These are phyloP conservation scores for Dipteronia sinensis DNA, from an alignment of 345 rosid genomes.

Conservation along the genomic window DNA sequence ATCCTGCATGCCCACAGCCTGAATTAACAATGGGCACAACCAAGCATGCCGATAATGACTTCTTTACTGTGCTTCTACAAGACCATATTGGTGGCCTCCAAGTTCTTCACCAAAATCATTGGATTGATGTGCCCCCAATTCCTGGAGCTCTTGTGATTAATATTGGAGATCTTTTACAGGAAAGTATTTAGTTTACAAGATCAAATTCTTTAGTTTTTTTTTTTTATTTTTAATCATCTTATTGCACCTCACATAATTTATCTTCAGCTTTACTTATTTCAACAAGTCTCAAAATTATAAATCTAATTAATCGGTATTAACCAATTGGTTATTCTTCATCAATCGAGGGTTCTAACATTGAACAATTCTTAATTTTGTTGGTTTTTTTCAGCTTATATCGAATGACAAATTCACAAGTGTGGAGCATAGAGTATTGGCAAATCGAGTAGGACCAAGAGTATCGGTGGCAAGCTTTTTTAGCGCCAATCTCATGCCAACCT, in stretches of 20 bases:
- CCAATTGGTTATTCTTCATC: no score
- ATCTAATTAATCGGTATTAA: no score
- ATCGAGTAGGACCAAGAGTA: conserved; percentile 29
- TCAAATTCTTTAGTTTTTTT: no score
- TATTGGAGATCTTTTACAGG: conserved; percentile 65
- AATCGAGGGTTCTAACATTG: no score
- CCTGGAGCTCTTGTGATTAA: conserved; percentile 58
- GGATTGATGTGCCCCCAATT: conserved; percentile 48
- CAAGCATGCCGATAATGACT: conserved; percentile 47
- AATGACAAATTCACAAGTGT: conserved; percentile 37
- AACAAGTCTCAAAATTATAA: no score
- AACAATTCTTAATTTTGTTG: no score
- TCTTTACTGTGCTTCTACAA: conserved; percentile 56
- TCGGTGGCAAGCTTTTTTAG: conserved; percentile 45
- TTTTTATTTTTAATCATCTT: no score
- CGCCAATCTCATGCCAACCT: conserved; percentile 13
- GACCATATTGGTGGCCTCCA: conserved; percentile 71
- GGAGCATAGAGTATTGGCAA: conserved; percentile 40
- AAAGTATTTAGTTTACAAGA: conserved; percentile 16
- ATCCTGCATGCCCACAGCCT: conserved; percentile 61
- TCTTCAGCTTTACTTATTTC: no score
- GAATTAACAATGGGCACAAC: conserved; percentile 52
- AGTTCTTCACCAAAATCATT: conserved; percentile 34
- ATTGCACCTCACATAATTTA: no score
- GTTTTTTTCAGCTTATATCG: conserved; percentile 35